phyloP scores from a whole-genome alignment of 2,329 filamentous ascomycete species.

The Corniculantispora saksenae region DNA sequence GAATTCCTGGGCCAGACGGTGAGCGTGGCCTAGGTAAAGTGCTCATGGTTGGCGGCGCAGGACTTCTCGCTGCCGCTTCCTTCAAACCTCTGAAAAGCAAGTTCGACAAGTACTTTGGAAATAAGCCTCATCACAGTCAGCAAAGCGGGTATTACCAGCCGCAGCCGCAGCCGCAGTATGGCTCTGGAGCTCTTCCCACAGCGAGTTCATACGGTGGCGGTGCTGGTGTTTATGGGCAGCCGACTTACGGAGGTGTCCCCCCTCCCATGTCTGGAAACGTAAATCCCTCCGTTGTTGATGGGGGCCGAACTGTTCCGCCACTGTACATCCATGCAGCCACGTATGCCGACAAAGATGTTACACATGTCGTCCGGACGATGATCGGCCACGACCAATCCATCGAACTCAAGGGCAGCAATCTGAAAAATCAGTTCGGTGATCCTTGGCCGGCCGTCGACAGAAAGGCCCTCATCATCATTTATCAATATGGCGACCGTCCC shows the following conservation, averaged over 20 bases:
- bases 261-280: neutral
- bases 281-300: neutral
- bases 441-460: conserved; percentile 11
- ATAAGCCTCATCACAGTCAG: neutral
- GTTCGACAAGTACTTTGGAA: conserved; percentile 1
- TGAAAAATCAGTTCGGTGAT: conserved; percentile 5
- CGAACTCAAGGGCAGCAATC: neutral
- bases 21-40: conserved; percentile 12
- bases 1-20: neutral
- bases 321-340: conserved; percentile 8
- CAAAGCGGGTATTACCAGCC: neutral
- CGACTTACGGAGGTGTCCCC: neutral
- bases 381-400: neutral
- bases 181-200: neutral
- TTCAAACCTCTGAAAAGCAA: conserved; percentile 6
- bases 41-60: neutral
- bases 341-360: conserved; percentile 13
- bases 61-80: conserved; percentile 2
- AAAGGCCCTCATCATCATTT: conserved; percentile 9
- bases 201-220: neutral
- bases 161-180: neutral
- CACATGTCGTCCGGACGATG: conserved; percentile 6
- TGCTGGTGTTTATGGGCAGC: neutral
- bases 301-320: neutral
- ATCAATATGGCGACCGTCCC: conserved; percentile 11